Evolutionary conservation across 805 yeast genomes (phyloP), one percentile per base, ranked within the genome.

Genomic region (Saturnispora gosingensis): DNA sequence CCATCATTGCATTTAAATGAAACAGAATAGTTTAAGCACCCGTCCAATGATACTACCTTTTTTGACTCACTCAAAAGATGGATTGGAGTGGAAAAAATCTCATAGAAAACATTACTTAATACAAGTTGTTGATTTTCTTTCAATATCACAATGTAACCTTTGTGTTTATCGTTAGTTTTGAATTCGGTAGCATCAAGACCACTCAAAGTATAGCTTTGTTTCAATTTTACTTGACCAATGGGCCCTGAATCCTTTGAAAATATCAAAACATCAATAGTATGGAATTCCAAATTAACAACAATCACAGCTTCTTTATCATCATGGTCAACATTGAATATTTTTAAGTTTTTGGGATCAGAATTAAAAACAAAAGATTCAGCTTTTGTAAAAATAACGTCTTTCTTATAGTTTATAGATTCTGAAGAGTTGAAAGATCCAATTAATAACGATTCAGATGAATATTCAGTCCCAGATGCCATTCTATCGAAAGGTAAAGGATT

Each of bases 341-440:
- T 70, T 28, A 77, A 54, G 16, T 62, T 48, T 1, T 57, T 46
- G 10, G 62, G 54, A n/a, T 67, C 61, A 5, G 68, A 67, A 18
- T 64, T 61, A 11, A 66, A 48, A 62, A 68, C 39, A 72, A 66
- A 60, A 0, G 76, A 64, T 16, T 80, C 81, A 2, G 85, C 65
- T 59, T 76, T 78, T 0, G 89, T 80, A 54, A 87, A 67, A n/a
- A 83, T 81, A 59, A 83, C 74, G 62, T 88, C 95, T 58, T 84
- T 86, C 39, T 80, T 68, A 22, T 78, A 63, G 4, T 63, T 56
- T 5, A 69, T 62, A 5, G 65, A 55, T 35, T 72, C 80, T 18
- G 43, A 11, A 22, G 36, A 22, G 28, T 35, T 49, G 3, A 42
- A 5, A 55, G 28, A 6, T 25, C 40, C 38, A 8, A 48, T 30